These are phyloP conservation scores for Astrephomene gubernaculifera DNA, from an alignment of 139 green algal species.

Conservation along the genomic window DNA sequence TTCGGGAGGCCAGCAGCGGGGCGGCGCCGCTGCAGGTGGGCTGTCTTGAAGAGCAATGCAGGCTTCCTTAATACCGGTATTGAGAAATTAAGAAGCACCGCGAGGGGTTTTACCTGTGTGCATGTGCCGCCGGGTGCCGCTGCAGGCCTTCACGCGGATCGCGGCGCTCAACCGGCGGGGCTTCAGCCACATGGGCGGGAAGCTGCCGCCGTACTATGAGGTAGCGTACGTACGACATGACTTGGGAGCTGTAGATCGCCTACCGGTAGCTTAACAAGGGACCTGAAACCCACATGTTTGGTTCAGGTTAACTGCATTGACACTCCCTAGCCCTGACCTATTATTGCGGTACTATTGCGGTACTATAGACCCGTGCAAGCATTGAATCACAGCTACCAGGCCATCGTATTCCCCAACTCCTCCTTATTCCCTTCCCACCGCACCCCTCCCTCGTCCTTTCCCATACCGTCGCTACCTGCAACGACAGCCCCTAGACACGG, in stretches of 20 bases:
- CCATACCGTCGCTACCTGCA: no score
- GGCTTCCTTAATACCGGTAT: no score
- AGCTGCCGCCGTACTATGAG: constrained; percentile 42
- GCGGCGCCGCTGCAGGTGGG: constrained; percentile 1
- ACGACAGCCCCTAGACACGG: constrained; percentile 34
- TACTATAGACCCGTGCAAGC: no score
- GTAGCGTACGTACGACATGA: background rate
- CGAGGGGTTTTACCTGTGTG: no score
- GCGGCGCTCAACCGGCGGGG: background rate
- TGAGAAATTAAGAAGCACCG: no score
- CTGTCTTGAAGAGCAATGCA: no score
- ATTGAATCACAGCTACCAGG: no score
- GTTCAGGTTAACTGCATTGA: no score
- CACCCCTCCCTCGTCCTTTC: background rate
- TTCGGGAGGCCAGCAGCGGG: background rate
- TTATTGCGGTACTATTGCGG: no score
- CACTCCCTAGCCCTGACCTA: background rate
- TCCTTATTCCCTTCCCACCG: background rate
- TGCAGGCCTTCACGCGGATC: background rate
- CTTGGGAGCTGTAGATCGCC: background rate
- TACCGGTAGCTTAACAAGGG: no score
- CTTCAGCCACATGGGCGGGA: constrained; percentile 9
- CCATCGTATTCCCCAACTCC: background rate
- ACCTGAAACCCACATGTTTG: no score
- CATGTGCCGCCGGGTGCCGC: background rate